Evolutionary conservation across 257 asterid species (phyloP).

Genomic region (Osmanthus fragrans): DNA sequence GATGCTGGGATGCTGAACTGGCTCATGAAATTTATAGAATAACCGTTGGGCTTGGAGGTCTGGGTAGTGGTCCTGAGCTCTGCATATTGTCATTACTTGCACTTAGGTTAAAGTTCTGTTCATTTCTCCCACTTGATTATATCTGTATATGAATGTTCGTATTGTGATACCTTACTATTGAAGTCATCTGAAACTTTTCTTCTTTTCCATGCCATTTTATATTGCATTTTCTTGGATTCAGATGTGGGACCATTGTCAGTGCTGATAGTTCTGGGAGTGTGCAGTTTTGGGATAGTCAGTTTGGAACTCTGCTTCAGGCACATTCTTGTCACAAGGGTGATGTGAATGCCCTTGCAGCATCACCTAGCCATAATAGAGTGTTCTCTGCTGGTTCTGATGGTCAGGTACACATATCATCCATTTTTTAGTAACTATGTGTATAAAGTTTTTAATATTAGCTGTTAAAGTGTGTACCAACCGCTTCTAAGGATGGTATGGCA

Average conservation of each 20-base stretch:
- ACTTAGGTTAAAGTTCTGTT: conserved; percentile 48
- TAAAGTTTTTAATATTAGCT: not conserved
- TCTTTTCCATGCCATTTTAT: not conserved
- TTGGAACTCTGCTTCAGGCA: conserved; percentile 85
- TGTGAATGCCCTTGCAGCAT: conserved; percentile 81
- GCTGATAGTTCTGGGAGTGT: conserved; percentile 92
- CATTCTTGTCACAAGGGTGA: conserved; percentile 91
- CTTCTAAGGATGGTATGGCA: not conserved
- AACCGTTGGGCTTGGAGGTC: conserved; percentile 78
- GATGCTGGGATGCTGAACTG: conserved; percentile 83
- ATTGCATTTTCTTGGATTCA: conserved; percentile 24
- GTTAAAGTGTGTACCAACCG: not conserved
- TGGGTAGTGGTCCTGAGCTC: conserved; percentile 64
- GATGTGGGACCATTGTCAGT: conserved; percentile 62
- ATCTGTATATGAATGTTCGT: not conserved
- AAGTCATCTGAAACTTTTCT: not conserved
- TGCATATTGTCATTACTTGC: conserved; percentile 90
- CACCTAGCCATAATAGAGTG: conserved; percentile 83
- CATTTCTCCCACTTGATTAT: conserved; percentile 11
- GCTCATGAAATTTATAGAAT: conserved; percentile 74
- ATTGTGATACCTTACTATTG: not conserved
- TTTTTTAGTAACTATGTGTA: not conserved
- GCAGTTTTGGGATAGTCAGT: conserved; percentile 88
- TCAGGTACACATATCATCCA: conserved; percentile 57
- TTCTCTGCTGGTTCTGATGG: conserved; percentile 98